These are phyloP conservation scores for Haberlea rhodopensis DNA, from an alignment of 257 asterid species.

Conservation along the genomic window DNA sequence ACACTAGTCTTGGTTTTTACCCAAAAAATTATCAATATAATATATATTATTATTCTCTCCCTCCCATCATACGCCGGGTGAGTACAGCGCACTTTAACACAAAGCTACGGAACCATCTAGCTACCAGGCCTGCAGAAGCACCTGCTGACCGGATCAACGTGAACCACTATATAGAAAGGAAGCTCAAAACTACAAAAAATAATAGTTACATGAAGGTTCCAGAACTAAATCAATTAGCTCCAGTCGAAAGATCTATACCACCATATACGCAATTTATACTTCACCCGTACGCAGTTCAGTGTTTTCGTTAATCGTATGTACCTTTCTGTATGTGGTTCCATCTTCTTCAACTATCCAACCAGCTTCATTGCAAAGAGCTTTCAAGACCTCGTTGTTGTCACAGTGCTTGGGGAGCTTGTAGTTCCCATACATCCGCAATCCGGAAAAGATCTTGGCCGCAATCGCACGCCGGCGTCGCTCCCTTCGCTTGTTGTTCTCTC, in stretches of 20 bases:
- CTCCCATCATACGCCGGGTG: slow-evolving; percentile 39
- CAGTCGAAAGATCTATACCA: slow-evolving; percentile 24
- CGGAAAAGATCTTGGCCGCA: slow-evolving; percentile 94
- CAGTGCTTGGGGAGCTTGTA: slow-evolving; percentile 94
- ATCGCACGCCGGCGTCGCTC: slow-evolving; percentile 94
- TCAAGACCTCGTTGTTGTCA: slow-evolving; percentile 87
- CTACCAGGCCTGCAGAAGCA: slow-evolving; percentile 24
- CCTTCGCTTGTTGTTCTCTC: slow-evolving; percentile 98
- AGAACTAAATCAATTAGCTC: slow-evolving; percentile 3
- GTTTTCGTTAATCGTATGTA: slow-evolving; percentile 20
- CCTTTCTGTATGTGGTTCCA: slow-evolving; percentile 93
- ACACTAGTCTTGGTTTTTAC: not conserved
- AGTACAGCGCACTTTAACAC: slow-evolving; percentile 40
- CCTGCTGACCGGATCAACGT: slow-evolving; percentile 27
- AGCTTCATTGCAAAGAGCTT: slow-evolving; percentile 90
- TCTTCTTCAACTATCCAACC: slow-evolving; percentile 95
- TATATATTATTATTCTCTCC: too few relatives aligned
- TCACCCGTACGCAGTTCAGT: not conserved
- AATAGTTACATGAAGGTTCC: not conserved
- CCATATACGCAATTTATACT: not conserved
- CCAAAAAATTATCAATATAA: too few relatives aligned
- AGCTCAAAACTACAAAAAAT: slow-evolving; percentile 7
- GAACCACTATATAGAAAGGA: slow-evolving; percentile 3
- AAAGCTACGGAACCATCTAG: slow-evolving; percentile 9
- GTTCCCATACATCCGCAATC: slow-evolving; percentile 83